A percentile compares a stretch with the other conserved stretches of the same genome.
phyloP scores from a whole-genome alignment of 2,329 filamentous ascomycete genomes.

The Fusarium oligoseptatum region DNA sequence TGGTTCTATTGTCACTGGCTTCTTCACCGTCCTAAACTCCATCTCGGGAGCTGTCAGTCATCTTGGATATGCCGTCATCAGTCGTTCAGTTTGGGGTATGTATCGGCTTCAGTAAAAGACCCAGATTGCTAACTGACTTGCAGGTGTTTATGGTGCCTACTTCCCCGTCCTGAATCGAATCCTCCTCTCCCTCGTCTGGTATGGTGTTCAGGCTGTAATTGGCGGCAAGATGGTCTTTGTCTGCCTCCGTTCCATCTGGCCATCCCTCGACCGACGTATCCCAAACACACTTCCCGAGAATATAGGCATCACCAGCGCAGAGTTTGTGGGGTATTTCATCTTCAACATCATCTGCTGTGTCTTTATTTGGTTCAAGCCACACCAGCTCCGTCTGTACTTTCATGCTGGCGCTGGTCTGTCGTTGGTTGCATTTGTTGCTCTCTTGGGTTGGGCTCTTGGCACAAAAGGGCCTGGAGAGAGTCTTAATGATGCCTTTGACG shows the following conservation, averaged over 20 bases:
- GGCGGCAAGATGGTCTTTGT: constrained; percentile 7
- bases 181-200: constrained; percentile 1
- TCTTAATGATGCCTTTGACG: background rate
- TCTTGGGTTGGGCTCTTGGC: background rate
- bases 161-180: background rate
- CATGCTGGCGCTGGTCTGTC: background rate
- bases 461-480: background rate
- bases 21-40: background rate
- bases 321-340: constrained; percentile 3
- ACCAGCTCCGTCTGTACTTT: background rate
- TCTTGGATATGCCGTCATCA: constrained; percentile 6
- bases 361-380: constrained; percentile 6
- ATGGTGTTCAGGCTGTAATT: constrained; percentile 2
- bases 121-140: background rate
- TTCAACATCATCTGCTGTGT: constrained; percentile 7
- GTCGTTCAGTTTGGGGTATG: constrained; percentile 5
- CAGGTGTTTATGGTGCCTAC: background rate
- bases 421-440: background rate
- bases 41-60: background rate
- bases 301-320: constrained; percentile 5
- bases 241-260: constrained; percentile 1
- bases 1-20: background rate
- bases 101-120: background rate
- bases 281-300: constrained; percentile 1
- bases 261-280: background rate